phyloP scores from a whole-genome alignment of 331 rosid species.

The Saraca asoca region DNA sequence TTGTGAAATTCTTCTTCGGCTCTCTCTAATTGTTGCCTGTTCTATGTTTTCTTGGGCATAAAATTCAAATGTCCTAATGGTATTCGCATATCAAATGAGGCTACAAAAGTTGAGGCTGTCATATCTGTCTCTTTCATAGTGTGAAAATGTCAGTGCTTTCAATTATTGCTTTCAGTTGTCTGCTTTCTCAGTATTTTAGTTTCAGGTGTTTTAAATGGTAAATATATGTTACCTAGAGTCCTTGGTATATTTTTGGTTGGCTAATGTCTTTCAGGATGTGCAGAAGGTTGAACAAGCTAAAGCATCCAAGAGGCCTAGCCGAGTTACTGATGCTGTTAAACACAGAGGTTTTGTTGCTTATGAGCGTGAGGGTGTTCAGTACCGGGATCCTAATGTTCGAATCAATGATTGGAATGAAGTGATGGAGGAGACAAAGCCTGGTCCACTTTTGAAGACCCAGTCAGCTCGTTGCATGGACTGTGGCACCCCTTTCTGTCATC shows the following conservation, averaged over 20 bases:
- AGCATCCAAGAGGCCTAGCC: slow-evolving; percentile 66
- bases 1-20: not conserved
- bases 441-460: slow-evolving; percentile 94
- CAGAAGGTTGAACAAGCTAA: slow-evolving; percentile 55
- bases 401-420: slow-evolving; percentile 92
- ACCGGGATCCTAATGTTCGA: slow-evolving; percentile 84
- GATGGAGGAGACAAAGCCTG: slow-evolving; percentile 87
- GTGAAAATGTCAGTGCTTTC: too few species aligned
- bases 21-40: not conserved
- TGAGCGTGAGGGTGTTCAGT: slow-evolving; percentile 92
- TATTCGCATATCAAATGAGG: not conserved
- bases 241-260: not conserved
- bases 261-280: slow-evolving; percentile 40
- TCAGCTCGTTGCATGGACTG: slow-evolving; percentile 99
- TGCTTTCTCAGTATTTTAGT: too few species aligned
- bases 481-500: slow-evolving; percentile 99
- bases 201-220: too few species aligned
- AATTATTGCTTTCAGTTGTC: too few species aligned
- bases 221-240: not conserved
- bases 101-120: too few species aligned
- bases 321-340: slow-evolving; percentile 68
- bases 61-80: not conserved
- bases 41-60: not conserved
- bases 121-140: too few species aligned
- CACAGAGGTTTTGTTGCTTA: slow-evolving; percentile 90